Conservation (phyloP, 768 basidiomycete species). For the Termitomyces sp. region DNA sequence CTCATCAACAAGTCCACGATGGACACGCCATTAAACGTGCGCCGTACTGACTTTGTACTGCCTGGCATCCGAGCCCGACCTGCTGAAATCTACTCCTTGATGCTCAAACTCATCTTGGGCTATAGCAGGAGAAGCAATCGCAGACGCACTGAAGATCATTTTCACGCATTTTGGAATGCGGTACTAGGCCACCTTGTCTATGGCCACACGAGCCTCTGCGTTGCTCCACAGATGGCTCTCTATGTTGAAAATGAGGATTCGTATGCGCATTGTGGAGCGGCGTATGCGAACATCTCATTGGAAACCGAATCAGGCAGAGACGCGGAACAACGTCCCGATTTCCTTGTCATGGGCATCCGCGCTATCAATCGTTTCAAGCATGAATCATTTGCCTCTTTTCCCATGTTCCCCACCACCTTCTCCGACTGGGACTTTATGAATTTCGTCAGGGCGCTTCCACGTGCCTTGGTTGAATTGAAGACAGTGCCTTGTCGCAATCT, state of each 20-base stretch:
- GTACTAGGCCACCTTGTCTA: background rate
- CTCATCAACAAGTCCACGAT: no score
- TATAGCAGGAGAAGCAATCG: background rate
- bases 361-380: background rate
- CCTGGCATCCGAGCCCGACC: background rate
- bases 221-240: background rate
- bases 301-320: background rate
- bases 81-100: background rate
- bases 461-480: background rate
- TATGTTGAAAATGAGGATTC: background rate
- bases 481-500: background rate
- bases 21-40: background rate
- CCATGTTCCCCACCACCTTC: background rate
- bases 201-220: background rate
- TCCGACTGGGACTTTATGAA: no score
- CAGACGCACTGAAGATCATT: background rate
- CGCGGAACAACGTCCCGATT: background rate
- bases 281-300: background rate
- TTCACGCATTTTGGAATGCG: background rate
- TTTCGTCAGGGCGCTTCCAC: no score
- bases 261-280: background rate
- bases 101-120: background rate
- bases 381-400: background rate
- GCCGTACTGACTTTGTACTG: background rate
- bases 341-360: background rate